phyloP scores from a whole-genome alignment of 106 monocot genomes.

The Hemerocallis citrina region DNA sequence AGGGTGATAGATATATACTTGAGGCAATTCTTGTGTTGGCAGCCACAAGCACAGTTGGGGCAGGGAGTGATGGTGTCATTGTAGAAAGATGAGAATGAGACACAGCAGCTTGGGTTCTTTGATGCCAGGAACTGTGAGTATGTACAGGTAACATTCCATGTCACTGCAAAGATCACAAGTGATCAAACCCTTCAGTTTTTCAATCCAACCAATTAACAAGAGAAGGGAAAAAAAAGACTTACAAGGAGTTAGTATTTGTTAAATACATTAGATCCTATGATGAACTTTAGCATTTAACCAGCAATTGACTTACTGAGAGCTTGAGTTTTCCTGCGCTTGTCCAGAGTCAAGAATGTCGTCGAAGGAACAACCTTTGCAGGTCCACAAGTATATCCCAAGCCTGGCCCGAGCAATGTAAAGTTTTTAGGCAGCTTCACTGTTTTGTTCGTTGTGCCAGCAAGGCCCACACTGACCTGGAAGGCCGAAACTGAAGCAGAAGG shows the following conservation, averaged over 20 bases:
- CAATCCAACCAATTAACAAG: background rate
- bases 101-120: constrained; percentile 64
- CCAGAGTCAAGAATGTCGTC: constrained; percentile 43
- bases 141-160: constrained; percentile 76
- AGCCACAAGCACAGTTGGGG: constrained; percentile 64
- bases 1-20: constrained; percentile 15
- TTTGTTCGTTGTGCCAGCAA: constrained; percentile 63
- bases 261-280: too few species aligned
- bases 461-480: constrained; percentile 70
- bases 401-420: constrained; percentile 67
- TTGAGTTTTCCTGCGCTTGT: constrained; percentile 59
- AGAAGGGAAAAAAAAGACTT: too few species aligned
- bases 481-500: constrained; percentile 37
- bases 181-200: background rate
- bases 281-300: too few species aligned
- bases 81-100: constrained; percentile 78
- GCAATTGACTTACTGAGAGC: constrained; percentile 46
- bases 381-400: constrained; percentile 68
- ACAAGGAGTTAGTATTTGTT: too few species aligned
- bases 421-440: constrained; percentile 68
- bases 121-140: constrained; percentile 60
- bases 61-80: constrained; percentile 63
- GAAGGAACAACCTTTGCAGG: constrained; percentile 60
- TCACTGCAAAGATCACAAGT: constrained; percentile 32
- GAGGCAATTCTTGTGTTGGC: constrained; percentile 65